These are phyloP conservation scores for Podila clonocystis DNA, from an alignment of 192 early-diverging fungal species.

Conservation along the genomic window DNA sequence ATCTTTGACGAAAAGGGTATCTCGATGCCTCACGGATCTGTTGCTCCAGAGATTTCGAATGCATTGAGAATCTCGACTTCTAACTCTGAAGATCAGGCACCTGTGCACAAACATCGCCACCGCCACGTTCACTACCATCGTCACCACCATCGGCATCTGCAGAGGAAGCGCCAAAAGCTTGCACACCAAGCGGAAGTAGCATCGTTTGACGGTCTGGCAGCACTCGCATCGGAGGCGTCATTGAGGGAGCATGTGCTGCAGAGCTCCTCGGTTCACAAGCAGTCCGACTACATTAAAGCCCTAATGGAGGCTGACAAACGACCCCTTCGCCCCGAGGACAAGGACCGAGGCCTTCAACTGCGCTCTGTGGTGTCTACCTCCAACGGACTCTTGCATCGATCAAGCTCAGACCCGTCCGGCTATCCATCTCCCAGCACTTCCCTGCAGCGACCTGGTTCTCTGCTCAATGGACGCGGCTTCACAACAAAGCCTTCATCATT, in stretches of 20 bases:
- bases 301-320: not conserved
- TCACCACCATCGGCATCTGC: constrained; percentile 39
- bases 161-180: constrained; percentile 1
- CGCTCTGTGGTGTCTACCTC: not conserved
- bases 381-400: too few species aligned
- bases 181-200: not conserved
- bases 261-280: not conserved
- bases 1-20: constrained; percentile 1
- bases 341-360: not conserved
- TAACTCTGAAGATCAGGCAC: not conserved
- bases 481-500: too few species aligned
- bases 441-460: too few species aligned
- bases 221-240: not conserved
- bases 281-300: not conserved
- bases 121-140: constrained; percentile 39
- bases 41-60: not conserved
- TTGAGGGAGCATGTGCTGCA: not conserved
- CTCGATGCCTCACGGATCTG: not conserved
- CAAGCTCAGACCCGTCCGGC: too few species aligned
- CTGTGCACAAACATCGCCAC: constrained; percentile 16
- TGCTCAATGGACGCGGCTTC: too few species aligned
- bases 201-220: not conserved
- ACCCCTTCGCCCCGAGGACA: not conserved
- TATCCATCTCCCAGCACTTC: too few species aligned
- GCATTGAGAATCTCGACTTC: not conserved